Base-by-base conservation (phyloP, 306 rosid species). In the Erythrophleum fordii region DNA sequence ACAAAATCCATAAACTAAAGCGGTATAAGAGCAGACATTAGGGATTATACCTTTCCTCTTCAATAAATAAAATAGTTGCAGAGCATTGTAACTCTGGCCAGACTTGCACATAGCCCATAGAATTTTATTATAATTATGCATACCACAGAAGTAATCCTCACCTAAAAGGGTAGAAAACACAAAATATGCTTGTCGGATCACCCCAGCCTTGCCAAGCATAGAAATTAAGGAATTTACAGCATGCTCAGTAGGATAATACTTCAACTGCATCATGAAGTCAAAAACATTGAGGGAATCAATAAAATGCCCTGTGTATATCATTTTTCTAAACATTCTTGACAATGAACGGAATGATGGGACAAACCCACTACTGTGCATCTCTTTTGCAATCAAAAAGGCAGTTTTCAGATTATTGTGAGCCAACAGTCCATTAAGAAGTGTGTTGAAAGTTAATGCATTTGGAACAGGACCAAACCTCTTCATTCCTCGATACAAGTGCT, bases 81-180 rank as follows among this genome's bases (percentile, higher is more conserved):
- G 73, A 73, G 91, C 88, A 14, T 70, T 46, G 66, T 42, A 65
- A 42, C 85, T 80, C 72, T 80, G 72, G 39, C 80, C 83, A 41
- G 85, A 68, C 56, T 80, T 85, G 41, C 91, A 85, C 66, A 85
- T 37, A 62, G 82, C 87, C 88, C 91, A 87, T 1, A 87, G 77
- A 55, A 87, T 48, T 11, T 77, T 79, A 52, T 87, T 82, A 26
- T 77, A 80, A 48, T 83, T 62, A 77, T 88, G 79, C 12, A 70
- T 71, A 55, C 81, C 74, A 42, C 60, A 77, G 67, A 61, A 18
- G 34, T 55, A 58, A 64, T 77, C 85, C 46, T 77, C 79, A 2
- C 28, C 41, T 25, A 80, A 66, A 31, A 85, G 75, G 76, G 41
- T 9, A 48, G 58, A 83, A 29, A 73, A 55, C 20, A 80, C 82